Percentiles rank a stretch among this genome's conserved stretches.
Conservation (phyloP, 2,329 filamentous ascomycete species). For the Pseudocercospora vitis region DNA sequence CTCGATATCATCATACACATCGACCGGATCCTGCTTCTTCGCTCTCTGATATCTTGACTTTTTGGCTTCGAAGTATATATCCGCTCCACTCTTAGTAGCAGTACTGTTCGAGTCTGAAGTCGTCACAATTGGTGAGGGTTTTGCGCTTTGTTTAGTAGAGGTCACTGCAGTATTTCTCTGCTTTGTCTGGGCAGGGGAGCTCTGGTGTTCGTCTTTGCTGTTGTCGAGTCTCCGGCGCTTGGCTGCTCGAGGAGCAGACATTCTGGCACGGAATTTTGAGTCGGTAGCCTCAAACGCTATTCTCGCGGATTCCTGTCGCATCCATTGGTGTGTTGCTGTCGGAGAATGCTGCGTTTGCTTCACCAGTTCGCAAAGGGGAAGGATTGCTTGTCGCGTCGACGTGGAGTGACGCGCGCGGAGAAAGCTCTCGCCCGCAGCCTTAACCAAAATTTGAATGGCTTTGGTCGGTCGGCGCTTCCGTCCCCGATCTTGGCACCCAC, state of each 20-base stretch:
- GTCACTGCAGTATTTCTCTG: slow-evolving; percentile 3
- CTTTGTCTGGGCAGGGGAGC: slow-evolving; percentile 13
- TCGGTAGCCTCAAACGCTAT: not conserved
- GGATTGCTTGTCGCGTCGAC: not conserved
- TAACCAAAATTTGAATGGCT: too few species aligned
- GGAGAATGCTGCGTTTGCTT: not conserved
- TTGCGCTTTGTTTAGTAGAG: slow-evolving; percentile 9
- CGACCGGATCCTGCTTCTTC: slow-evolving; percentile 28
- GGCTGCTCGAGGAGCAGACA: slow-evolving; percentile 31
- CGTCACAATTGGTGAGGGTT: slow-evolving; percentile 17
- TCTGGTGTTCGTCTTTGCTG: slow-evolving; percentile 10
- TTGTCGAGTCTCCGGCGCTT: slow-evolving; percentile 36
- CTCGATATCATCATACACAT: slow-evolving; percentile 48
- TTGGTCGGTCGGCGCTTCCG: too few species aligned
- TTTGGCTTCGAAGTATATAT: slow-evolving; percentile 11
- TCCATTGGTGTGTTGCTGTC: too few species aligned
- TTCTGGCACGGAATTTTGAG: slow-evolving; percentile 5
- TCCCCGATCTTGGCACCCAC: not conserved
- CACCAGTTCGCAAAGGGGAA: too few species aligned
- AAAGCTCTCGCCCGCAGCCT: not conserved
- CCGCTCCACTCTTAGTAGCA: slow-evolving; percentile 12
- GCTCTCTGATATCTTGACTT: slow-evolving; percentile 15
- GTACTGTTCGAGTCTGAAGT: not conserved
- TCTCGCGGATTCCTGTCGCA: not conserved
- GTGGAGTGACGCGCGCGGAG: not conserved